Percentiles rank a stretch among this genome's conserved stretches.
These are phyloP conservation scores for Plasmodium malariae DNA, from an alignment of 169 alveolate genomes.

Conservation along the genomic window DNA sequence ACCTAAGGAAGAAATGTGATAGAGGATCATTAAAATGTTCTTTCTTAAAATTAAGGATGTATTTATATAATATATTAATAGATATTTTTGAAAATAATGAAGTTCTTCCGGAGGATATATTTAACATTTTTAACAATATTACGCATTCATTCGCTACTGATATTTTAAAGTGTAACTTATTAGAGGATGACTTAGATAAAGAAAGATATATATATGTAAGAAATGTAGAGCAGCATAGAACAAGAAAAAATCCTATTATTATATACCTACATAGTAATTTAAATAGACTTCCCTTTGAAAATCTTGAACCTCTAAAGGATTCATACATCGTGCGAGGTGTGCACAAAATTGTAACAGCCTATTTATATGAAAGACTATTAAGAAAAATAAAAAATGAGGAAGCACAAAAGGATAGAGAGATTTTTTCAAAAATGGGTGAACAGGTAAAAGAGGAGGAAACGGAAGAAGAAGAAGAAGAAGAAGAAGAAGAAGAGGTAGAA, in stretches of 20 bases:
- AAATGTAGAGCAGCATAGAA: conserved; percentile 21
- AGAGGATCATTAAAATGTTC: conserved; percentile 59
- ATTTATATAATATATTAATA: conserved; percentile 62
- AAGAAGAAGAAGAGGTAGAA: neutral
- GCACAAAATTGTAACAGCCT: conserved; percentile 44
- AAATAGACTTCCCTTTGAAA: conserved; percentile 73
- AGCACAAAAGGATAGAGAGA: neutral
- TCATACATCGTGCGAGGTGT: conserved; percentile 73
- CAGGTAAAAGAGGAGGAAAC: neutral
- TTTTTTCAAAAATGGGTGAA: neutral
- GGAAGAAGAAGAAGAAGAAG: neutral
- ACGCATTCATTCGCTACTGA: conserved; percentile 65
- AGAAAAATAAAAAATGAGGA: conserved; percentile 30
- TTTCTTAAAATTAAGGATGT: conserved; percentile 69
- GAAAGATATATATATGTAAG: conserved; percentile 51
- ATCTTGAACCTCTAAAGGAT: conserved; percentile 62
- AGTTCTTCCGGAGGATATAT: conserved; percentile 26
- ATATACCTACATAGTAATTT: conserved; percentile 59
- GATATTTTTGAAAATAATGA: conserved; percentile 53
- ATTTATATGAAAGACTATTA: conserved; percentile 50
- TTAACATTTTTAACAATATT: conserved; percentile 50
- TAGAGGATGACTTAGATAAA: conserved; percentile 23
- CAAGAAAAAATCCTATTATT: conserved; percentile 67
- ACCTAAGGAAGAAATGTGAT: conserved; percentile 61
- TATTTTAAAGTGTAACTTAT: conserved; percentile 23